A percentile compares a stretch with the other conserved stretches of the same genome.
phyloP scores from a whole-genome alignment of 2,329 filamentous ascomycete genomes.

The Aspergillus glaucus region DNA sequence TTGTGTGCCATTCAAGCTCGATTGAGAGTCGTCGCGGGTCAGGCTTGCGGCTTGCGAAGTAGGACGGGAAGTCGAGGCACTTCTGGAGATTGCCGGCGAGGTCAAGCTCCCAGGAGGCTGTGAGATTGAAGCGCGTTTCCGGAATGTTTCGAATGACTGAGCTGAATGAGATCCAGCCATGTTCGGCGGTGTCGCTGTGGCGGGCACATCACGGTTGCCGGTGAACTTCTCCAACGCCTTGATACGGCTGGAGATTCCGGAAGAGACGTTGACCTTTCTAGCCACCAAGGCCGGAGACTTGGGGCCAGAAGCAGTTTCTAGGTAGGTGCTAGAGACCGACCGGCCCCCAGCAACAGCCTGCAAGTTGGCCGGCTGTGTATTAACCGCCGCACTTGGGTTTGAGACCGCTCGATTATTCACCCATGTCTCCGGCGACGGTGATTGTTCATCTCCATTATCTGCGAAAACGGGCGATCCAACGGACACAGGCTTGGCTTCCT shows the following conservation, averaged over 20 bases:
- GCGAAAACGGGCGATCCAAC: constrained; percentile 62
- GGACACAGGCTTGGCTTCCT: constrained; percentile 74
- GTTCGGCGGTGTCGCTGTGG: constrained; percentile 19
- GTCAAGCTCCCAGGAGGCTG: constrained; percentile 21
- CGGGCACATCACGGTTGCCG: constrained; percentile 39
- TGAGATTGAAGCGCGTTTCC: constrained; percentile 37
- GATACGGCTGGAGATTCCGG: constrained; percentile 88
- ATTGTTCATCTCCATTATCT: constrained; percentile 25
- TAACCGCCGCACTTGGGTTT: constrained; percentile 27
- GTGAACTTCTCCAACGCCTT: constrained; percentile 80
- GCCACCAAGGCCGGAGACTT: constrained; percentile 46
- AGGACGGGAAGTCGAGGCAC: constrained; percentile 20
- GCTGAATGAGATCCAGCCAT: constrained; percentile 52
- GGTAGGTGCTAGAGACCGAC: constrained; percentile 34
- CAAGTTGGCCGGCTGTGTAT: constrained; percentile 17
- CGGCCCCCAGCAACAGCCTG: constrained; percentile 28
- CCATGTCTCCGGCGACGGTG: constrained; percentile 23
- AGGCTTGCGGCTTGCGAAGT: constrained; percentile 27
- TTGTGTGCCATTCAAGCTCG: constrained; percentile 16
- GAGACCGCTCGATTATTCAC: constrained; percentile 36
- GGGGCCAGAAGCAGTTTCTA: constrained; percentile 21
- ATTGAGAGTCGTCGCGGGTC: constrained; percentile 23
- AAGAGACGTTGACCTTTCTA: constrained; percentile 77
- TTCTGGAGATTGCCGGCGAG: constrained; percentile 16
- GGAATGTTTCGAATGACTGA: constrained; percentile 49